Conservation (phyloP, 2,329 filamentous ascomycete genomes). For the Neofusicoccum sp. region DNA sequence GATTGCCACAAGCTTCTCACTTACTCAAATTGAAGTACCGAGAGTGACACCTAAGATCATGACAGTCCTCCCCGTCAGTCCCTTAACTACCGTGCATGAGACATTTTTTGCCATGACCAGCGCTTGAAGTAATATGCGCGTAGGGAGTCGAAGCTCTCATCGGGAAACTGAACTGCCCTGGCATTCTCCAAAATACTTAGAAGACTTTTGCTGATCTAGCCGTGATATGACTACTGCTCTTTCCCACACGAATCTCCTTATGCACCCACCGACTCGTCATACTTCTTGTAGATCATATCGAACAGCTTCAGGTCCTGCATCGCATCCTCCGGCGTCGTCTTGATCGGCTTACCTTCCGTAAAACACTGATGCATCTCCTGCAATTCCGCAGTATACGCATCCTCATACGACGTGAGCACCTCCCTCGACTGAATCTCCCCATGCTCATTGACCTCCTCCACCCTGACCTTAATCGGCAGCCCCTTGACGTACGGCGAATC, state of each 20-base stretch:
- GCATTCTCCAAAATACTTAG: no score
- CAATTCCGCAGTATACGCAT: conserved; percentile 42
- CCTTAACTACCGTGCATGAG: no score
- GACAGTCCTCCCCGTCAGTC: no score
- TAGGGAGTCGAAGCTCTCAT: no score
- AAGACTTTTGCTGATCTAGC: no score
- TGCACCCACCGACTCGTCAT: conserved; percentile 13
- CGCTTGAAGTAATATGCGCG: no score
- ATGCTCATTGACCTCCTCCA: conserved; percentile 48
- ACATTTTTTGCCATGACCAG: no score
- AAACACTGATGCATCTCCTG: conserved; percentile 41
- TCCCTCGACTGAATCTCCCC: conserved; percentile 33
- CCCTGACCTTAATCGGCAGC: conserved; percentile 52
- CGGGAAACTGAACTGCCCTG: no score
- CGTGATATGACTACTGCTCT: no score
- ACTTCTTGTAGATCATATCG: conserved; percentile 22
- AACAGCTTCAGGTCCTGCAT: conserved; percentile 38
- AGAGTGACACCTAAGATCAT: no score
- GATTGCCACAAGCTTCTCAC: no score
- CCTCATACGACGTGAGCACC: conserved; percentile 38
- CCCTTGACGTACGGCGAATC: conserved; percentile 63
- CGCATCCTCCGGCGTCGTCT: conserved; percentile 41
- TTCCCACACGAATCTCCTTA: background rate
- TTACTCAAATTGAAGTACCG: no score
- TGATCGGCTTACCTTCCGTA: conserved; percentile 31